Evolutionary conservation across 2,329 filamentous ascomycete species (phyloP), one percentile per base, ranked within the genome.

Genomic region (Penicillium sp.): DNA sequence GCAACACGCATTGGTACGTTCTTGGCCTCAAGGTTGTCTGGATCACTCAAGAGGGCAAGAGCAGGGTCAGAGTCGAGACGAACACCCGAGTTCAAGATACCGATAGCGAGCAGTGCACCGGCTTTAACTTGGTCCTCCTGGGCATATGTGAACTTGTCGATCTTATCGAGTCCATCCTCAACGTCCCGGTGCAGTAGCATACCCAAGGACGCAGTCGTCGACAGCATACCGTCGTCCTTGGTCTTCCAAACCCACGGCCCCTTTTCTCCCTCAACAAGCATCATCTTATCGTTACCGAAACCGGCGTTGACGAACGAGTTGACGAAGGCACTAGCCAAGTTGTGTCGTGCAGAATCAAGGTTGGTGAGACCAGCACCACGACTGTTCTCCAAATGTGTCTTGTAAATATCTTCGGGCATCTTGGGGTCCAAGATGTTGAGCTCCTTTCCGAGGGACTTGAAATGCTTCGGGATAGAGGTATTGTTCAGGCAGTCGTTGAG

Each of bases 171-270:
- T 59, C 94, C 95, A 68, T 87, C 89, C 73, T 98, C 94, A 24
- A 97, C 89, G 73, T 99, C 94, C 91, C 95, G 97, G 73, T 96
- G 86, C 75, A 97, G 84, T 19, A 99, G 84, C 72, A 95, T 94
- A 73, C 95, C 95, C 69, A 97, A 81, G 0, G 95, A 98, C 4
- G 96, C 96, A 42, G 96, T 91, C 0, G 94, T 97, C 1, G 95
- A 98, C 79, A 97, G 86, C 93, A 97, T 97, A 66, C 95, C 95
- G 73, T 97, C 93, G 45, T 96, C 93, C 80, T 99, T 99, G 22
- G 96, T 98, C 83, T 98, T 99, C 92, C 93, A 99, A 4, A 99
- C 92, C 94, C 95, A 99, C 66, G 90, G 91, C 71, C 91, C 89
- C 82, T 96, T 96, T 66, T 93, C 89, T 62, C 91, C 89, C 22